Percentiles rank a stretch among this genome's conserved stretches.
Evolutionary conservation across 2,329 filamentous ascomycete species (phyloP).

Genomic region (Aschersonia sp.): DNA sequence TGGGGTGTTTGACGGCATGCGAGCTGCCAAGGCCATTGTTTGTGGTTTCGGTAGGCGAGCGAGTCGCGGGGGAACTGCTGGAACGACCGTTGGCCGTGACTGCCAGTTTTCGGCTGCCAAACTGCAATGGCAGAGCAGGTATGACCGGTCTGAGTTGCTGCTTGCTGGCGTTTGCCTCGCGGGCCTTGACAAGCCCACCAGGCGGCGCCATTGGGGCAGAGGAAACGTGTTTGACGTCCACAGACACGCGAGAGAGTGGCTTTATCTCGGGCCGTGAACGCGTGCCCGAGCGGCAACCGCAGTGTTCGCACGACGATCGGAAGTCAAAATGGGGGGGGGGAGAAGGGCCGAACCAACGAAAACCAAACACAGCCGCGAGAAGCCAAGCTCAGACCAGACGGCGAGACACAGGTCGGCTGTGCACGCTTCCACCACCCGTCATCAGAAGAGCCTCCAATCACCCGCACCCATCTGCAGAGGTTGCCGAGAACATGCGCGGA

Average conservation of each 20-base stretch:
- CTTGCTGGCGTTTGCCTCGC: slow-evolving; percentile 15
- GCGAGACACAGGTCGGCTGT: background rate
- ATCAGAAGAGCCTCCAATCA: background rate
- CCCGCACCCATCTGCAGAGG: background rate
- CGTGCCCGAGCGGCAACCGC: background rate
- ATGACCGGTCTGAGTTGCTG: slow-evolving; percentile 18
- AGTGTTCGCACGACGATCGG: background rate
- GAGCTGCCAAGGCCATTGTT: too few relatives aligned
- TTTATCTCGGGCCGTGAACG: background rate
- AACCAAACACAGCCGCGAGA: background rate
- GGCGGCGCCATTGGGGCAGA: slow-evolving; percentile 15
- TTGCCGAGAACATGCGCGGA: background rate
- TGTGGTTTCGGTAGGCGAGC: background rate
- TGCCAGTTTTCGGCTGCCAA: slow-evolving; percentile 22
- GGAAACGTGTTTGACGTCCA: background rate
- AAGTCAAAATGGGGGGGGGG: background rate
- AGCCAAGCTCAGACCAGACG: background rate
- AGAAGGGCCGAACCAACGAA: background rate
- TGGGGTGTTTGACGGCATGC: too few relatives aligned
- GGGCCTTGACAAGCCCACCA: slow-evolving; percentile 17
- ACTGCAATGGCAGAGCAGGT: slow-evolving; percentile 23
- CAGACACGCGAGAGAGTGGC: background rate
- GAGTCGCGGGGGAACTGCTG: slow-evolving; percentile 5
- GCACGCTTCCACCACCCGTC: background rate
- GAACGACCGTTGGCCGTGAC: slow-evolving; percentile 10